These are phyloP conservation scores for Tricholoma matsutake DNA, from an alignment of 768 basidiomycete species.

Conservation along the genomic window DNA sequence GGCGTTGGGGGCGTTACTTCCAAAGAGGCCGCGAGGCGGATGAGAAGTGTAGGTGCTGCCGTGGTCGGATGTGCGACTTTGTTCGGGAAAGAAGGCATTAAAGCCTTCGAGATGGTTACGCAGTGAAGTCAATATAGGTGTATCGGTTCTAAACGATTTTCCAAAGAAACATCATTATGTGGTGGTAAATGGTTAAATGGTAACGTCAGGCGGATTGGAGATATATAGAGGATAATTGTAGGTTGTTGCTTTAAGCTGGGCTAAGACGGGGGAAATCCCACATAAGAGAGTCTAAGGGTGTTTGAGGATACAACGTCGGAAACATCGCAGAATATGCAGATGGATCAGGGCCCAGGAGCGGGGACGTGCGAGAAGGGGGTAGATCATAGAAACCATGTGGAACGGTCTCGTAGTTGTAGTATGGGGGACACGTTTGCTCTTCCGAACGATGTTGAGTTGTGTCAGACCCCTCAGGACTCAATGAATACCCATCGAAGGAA, in stretches of 20 bases:
- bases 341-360: neutral
- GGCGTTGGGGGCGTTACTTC: constrained; percentile 83
- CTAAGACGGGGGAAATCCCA: constrained; percentile 13
- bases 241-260: neutral
- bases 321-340: neutral
- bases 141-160: neutral
- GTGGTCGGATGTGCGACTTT: constrained; percentile 62
- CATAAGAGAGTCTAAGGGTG: constrained; percentile 9
- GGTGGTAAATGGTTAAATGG: constrained; percentile 9
- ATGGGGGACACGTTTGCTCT: neutral
- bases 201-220: too few relatives aligned
- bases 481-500: neutral
- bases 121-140: neutral
- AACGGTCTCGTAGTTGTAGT: neutral
- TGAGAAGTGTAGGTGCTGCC: constrained; percentile 71
- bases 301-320: neutral
- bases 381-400: neutral
- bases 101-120: constrained; percentile 46
- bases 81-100: constrained; percentile 51
- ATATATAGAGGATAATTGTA: neutral
- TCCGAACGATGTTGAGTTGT: neutral
- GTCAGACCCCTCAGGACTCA: neutral
- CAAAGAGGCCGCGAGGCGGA: constrained; percentile 55
- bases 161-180: constrained; percentile 5
- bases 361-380: neutral